Evolutionary conservation across 2,329 filamentous ascomycete species (phyloP), one percentile per base, ranked within the genome.

Genomic region (Botryosphaeria dothidea): DNA sequence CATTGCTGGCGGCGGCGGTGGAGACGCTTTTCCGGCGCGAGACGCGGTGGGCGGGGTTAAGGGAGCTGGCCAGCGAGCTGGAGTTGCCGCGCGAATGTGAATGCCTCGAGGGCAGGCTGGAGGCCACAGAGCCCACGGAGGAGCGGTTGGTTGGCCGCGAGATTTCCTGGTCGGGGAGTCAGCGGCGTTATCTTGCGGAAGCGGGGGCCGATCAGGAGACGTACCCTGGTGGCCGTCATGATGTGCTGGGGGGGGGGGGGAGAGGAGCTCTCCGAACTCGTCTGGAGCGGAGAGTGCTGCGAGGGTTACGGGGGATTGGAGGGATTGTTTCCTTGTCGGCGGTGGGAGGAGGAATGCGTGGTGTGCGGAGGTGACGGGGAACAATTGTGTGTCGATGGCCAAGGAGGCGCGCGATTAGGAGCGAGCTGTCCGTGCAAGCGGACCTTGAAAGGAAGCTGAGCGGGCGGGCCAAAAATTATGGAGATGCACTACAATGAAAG

Each of bases 1-100:
- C 87, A 78, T 91, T 93, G 77, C 86, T 85, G 54, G 84, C 85
- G 52, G 89, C 86, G 69, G 88, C 90, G 67, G 92, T 92, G 75
- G 87, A 88, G 75, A 96, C 93, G 80, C 93, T 97, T 86, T 98
- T 98, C 72, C 95, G 88, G 73, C 94, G 92, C 71, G 92, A 93
- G 70, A 98, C 88, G 71, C 95, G 91, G 79, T 97, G 91, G 77
- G 88, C 89, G 71, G 89, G 82, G 81, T 93, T 94, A 74, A 93
- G 86, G 66, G 90, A 88, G 66, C 90, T 86, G 64, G 93, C 90
- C 71, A 93, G 84, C 66, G 92, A 94, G 78, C 95, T 90, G 57
- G 92, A 92, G 81, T 93, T 92, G 71, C 88, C 88, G 74, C 93
- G 90, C 25, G 43, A 41, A 74, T 92, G 90, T 43, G 63, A 65